Base-by-base conservation (phyloP, 1,284 basidiomycete species). In the Hemileia vastatrix region DNA sequence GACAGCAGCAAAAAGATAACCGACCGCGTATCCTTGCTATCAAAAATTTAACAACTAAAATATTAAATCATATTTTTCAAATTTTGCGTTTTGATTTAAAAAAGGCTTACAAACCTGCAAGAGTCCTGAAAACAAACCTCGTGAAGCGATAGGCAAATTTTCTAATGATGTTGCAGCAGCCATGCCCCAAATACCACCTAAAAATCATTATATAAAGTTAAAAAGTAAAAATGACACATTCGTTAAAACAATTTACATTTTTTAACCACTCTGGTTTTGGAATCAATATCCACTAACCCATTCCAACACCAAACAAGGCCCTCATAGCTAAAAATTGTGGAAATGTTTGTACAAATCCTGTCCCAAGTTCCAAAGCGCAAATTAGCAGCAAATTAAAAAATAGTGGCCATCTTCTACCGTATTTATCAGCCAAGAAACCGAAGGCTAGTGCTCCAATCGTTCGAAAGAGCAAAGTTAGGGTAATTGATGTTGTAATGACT, bases 371-470 rank as follows among this genome's bases (percentile, higher is more conserved):
- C 64, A 95, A 83, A 6, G 82, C 77, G 18, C 81, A 79, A 66
- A 88, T 82, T 50, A 91, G 70, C 13, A 75, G 1, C 27, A 77
- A 77, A 75, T 94, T 95, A 70, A 73, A 68, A 49, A 91, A 84
- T 2, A 96, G 79, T 1, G 91, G 90, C 88, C 90, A 96, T 79
- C 92, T 93, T 49, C 92, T 83, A 1, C 93, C 92, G 74, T 82
- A 94, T 6, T 91, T 82, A 52, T 72, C 70, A 0, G 63, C 54
- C 1, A 54, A 32, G 2, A 70, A 63, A 58, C 79, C 81, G 67
- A 95, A 94, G 67, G 92, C 78, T 64, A 90, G 83, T 32, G 92
- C 92, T 23, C 93, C 93, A 32, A 83, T 77, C 1, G 88, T 87
- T 58, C 94, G 85, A 80, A 95, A 89, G 33, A 96, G 83, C 1